Evolutionary conservation across 345 rosid species (phyloP).

Genomic region (Lumnitzera littorea): DNA sequence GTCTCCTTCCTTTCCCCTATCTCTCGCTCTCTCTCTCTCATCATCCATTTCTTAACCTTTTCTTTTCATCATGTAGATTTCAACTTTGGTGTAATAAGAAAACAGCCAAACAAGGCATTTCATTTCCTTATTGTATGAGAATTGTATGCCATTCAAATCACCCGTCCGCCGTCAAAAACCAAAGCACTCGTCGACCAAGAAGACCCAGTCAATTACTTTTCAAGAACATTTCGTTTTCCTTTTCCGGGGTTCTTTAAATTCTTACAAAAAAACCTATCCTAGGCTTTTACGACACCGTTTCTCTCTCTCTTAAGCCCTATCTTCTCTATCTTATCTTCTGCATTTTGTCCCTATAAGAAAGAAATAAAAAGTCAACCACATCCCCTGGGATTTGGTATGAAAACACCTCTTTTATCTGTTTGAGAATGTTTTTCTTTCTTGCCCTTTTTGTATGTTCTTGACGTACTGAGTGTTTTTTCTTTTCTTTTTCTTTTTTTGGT

Average conservation of each 20-base stretch:
- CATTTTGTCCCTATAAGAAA: not conserved
- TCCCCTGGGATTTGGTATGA: not conserved
- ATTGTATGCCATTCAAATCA: not conserved
- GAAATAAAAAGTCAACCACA: not conserved
- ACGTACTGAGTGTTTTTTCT: not conserved
- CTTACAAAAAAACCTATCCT: too few relatives aligned
- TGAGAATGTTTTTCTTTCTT: not conserved
- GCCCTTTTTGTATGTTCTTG: not conserved
- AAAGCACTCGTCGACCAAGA: too few relatives aligned
- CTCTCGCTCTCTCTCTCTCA: not conserved
- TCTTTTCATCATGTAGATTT: not conserved
- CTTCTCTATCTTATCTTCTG: too few relatives aligned
- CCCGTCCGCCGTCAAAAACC: not conserved
- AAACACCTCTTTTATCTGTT: not conserved
- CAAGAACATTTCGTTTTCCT: too few relatives aligned
- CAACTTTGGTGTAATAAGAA: not conserved
- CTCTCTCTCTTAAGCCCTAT: too few relatives aligned
- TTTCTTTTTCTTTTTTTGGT: not conserved
- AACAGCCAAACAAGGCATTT: not conserved
- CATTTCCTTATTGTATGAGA: not conserved
- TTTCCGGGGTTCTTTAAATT: too few relatives aligned
- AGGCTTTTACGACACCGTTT: too few relatives aligned
- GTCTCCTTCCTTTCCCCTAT: constrained; percentile 1
- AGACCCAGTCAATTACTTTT: too few relatives aligned
- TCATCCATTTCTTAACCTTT: too few relatives aligned